These are phyloP conservation scores for Artemisia argyi DNA, from an alignment of 129 eudicot genomes.

Conservation along the genomic window DNA sequence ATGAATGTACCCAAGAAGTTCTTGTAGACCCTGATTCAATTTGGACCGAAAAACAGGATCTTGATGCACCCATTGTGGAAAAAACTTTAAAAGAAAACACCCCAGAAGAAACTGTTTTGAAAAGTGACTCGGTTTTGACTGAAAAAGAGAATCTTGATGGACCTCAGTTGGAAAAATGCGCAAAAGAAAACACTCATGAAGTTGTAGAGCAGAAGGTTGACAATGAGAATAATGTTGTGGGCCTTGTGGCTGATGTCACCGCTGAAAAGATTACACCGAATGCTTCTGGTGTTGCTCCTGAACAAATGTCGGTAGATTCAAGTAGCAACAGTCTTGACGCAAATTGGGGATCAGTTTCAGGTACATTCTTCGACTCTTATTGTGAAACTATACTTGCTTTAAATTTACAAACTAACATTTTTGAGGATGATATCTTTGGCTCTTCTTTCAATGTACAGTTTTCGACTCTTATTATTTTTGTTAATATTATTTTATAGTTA, in stretches of 20 bases:
- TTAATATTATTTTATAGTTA: no score
- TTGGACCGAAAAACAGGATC: constrained; percentile 27
- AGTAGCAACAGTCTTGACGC: constrained; percentile 64
- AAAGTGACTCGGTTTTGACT: constrained; percentile 14
- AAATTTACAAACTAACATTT: no score
- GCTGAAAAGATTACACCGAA: constrained; percentile 8
- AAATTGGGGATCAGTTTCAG: constrained; percentile 81
- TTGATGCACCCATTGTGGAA: constrained; percentile 11
- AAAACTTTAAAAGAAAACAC: constrained; percentile 2
- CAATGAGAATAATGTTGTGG: neutral
- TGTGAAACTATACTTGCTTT: neutral
- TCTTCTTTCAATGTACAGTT: no score
- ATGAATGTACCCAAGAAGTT: constrained; percentile 21
- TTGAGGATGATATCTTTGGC: no score
- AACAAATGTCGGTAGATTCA: constrained; percentile 34
- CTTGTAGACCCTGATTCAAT: constrained; percentile 5
- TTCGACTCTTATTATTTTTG: no score
- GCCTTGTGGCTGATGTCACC: constrained; percentile 11
- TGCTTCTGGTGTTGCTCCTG: constrained; percentile 27
- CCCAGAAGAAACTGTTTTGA: constrained; percentile 6
- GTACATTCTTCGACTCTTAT: constrained; percentile 30
- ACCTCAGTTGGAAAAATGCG: constrained; percentile 1
- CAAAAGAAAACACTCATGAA: constrained; percentile 17
- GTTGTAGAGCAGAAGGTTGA: constrained; percentile 8
- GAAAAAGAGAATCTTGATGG: constrained; percentile 26